Evolutionary conservation across 2,329 filamentous ascomycete genomes (phyloP), one percentile per base, ranked within the genome.

Genomic region (Ophiocordyceps polyrhachis-furcata): DNA sequence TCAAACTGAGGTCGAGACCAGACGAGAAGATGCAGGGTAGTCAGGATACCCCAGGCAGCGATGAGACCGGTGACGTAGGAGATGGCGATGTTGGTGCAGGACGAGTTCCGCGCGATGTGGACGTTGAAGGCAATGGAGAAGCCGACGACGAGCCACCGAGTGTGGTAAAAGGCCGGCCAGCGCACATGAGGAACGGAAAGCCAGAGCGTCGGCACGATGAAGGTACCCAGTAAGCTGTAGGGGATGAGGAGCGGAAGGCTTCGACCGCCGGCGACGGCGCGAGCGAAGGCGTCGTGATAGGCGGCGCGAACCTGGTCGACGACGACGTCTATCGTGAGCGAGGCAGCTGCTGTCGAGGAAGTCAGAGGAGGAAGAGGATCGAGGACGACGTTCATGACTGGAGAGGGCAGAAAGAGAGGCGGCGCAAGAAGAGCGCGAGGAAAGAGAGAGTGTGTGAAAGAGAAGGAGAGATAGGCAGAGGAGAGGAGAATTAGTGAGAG

Each of bases 1-100:
- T 75, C 70, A 54, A 68, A 70, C 55, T 79, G 76, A 4, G 74
- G 73, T 17, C 63, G 59, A 41, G 64, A 69, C 60, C 71, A 73
- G 2, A 79, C 56, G 21, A 80, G 55, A 52, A 74, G 55, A 19
- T 66, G 65, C 45, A 69, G 52, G 32, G 57, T 63, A 58, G 65
- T 67, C 17, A 78, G 55, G 12, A 70, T 67, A 1, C 67, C 64
- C 70, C 70, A 79, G 4, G 60, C 56, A 4, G 62, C 62, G 35
- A 69, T 52, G 43, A 79, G 52, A 0, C 76, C 76, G 2, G 62
- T 56, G 1, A 58, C 63, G 49, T 76, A 79, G 2, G 67, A 64
- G 12, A 58, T 55, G 15, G 66, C 72, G 46, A 71, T 62, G 51
- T 73, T 76, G 7, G 59, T 55, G 53, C 74, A 77, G 6, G 68